Conservation (phyloP, 805 yeast species). For the Candida qinlingensis region DNA sequence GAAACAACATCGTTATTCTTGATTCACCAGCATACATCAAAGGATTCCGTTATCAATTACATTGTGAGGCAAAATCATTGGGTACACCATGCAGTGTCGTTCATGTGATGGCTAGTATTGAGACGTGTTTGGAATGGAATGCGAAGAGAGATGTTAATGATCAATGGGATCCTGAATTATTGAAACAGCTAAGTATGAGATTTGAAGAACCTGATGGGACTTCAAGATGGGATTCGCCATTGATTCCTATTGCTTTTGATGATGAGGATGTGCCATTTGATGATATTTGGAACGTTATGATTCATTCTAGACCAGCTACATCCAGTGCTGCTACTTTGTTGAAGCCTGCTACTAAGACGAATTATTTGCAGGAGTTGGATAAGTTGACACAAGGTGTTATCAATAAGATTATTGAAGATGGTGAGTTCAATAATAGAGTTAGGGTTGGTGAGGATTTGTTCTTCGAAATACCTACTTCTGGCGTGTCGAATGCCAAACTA, state of each 20-base stretch:
- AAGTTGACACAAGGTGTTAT: constrained; percentile 62
- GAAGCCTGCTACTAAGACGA: constrained; percentile 72
- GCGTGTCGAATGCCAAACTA: constrained; percentile 67
- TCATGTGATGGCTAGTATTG: constrained; percentile 68
- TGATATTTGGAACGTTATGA: constrained; percentile 60
- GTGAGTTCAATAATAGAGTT: constrained; percentile 41
- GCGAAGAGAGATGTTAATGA: constrained; percentile 22
- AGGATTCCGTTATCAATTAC: constrained; percentile 91
- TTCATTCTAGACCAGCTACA: constrained; percentile 48
- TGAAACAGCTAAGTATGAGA: constrained; percentile 69
- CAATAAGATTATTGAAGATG: constrained; percentile 55
- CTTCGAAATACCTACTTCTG: constrained; percentile 58
- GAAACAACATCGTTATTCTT: constrained; percentile 68
- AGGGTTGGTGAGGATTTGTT: constrained; percentile 37
- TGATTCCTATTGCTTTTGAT: constrained; percentile 59
- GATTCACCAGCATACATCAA: constrained; percentile 88
- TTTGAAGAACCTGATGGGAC: constrained; percentile 90
- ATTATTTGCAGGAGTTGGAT: constrained; percentile 77
- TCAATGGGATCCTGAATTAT: constrained; percentile 61
- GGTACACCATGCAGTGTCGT: constrained; percentile 79
- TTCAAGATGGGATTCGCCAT: constrained; percentile 91
- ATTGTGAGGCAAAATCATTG: constrained; percentile 85
- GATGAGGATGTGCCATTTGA: constrained; percentile 55
- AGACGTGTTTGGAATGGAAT: constrained; percentile 63
- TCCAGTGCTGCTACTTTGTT: constrained; percentile 84